Conservation (phyloP, 176 grass and related monocot species). For the Hordeum marinum region DNA sequence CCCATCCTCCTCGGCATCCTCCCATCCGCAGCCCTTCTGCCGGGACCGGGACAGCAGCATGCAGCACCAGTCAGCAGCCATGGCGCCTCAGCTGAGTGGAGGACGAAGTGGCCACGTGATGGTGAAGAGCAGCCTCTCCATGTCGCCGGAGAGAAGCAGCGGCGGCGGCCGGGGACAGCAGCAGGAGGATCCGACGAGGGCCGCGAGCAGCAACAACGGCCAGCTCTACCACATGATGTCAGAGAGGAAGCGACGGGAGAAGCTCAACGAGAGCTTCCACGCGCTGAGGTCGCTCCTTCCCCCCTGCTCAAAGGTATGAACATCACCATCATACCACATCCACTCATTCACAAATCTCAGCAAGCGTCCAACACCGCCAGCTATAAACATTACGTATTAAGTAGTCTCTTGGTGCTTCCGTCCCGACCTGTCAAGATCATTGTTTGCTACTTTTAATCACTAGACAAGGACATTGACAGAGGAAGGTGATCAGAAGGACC, state of each 20-base stretch:
- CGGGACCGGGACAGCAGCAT: background rate
- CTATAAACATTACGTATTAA: too few species aligned
- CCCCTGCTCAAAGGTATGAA: constrained; percentile 65
- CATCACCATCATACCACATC: background rate
- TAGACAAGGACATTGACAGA: constrained; percentile 15
- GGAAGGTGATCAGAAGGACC: constrained; percentile 38
- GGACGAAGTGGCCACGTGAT: constrained; percentile 18
- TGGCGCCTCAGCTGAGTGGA: background rate
- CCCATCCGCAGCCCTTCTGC: background rate
- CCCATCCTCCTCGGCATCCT: constrained; percentile 51
- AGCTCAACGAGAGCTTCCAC: constrained; percentile 79
- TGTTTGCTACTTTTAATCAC: constrained; percentile 2
- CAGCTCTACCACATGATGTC: constrained; percentile 88
- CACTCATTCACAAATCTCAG: constrained; percentile 1
- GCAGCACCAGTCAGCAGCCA: background rate
- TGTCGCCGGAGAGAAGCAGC: constrained; percentile 9
- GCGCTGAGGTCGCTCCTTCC: constrained; percentile 66
- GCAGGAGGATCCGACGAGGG: background rate
- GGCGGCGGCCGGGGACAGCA: constrained; percentile 18
- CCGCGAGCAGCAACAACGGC: constrained; percentile 27
- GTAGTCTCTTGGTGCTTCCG: background rate
- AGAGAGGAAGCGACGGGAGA: constrained; percentile 80
- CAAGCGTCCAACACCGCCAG: background rate
- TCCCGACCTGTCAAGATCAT: background rate
- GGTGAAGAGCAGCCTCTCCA: constrained; percentile 46